phyloP scores from a whole-genome alignment of 2,329 filamentous ascomycete species.

The Alternaria angustiovoidea region DNA sequence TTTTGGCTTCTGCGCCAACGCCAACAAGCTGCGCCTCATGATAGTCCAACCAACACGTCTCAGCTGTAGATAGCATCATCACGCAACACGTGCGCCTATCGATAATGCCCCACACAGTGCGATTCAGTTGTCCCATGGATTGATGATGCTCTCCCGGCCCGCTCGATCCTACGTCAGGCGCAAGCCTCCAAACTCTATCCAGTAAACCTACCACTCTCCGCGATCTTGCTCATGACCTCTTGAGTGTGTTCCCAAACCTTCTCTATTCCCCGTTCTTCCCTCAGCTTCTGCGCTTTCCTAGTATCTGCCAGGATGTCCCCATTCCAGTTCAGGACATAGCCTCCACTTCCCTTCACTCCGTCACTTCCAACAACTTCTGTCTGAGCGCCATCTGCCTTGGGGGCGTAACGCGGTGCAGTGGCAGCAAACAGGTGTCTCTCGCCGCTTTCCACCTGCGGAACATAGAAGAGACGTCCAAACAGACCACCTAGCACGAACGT shows the following conservation, averaged over 20 bases:
- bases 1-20: neutral
- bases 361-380: conserved; percentile 30
- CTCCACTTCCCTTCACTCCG: conserved; percentile 36
- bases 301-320: conserved; percentile 29
- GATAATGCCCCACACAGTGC: conserved; percentile 11
- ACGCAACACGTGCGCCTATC: conserved; percentile 11
- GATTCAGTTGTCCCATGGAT: neutral
- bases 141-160: neutral
- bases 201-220: conserved; percentile 4
- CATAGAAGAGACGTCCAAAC: conserved; percentile 27
- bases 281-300: conserved; percentile 26
- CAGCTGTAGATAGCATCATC: neutral
- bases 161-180: neutral
- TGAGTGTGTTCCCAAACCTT: conserved; percentile 45
- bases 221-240: conserved; percentile 43
- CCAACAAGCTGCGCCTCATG: neutral
- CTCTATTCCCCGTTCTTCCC: conserved; percentile 32
- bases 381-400: conserved; percentile 17
- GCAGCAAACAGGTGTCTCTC: conserved; percentile 45
- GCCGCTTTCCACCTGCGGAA: conserved; percentile 40
- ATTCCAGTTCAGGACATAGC: conserved; percentile 39
- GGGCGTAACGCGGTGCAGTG: conserved; percentile 37
- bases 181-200: neutral
- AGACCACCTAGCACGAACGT: conserved; percentile 12
- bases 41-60: neutral